Evolutionary conservation across 257 asterid species (phyloP).

Genomic region (Anisodus acutangulus): DNA sequence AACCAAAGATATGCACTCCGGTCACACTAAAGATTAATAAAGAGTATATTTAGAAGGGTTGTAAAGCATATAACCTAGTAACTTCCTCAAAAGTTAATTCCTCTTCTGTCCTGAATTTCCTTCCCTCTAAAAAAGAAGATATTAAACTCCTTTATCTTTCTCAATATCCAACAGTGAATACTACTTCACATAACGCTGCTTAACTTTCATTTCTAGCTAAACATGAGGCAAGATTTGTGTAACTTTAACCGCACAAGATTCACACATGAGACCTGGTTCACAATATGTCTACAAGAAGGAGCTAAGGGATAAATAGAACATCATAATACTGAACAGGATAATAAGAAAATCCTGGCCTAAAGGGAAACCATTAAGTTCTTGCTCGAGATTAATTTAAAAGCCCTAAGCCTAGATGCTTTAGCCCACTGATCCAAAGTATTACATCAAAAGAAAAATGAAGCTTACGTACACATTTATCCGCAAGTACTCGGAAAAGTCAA

Average conservation of each 20-base stretch:
- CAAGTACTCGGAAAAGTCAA: slow-evolving; percentile 78
- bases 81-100: neutral
- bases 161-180: neutral
- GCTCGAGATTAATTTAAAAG: neutral
- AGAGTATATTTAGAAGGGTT: neutral
- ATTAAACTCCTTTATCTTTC: slow-evolving; percentile 3
- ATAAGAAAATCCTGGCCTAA: neutral
- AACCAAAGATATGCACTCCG: slow-evolving; percentile 2
- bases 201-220: neutral
- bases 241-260: neutral
- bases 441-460: neutral
- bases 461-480: slow-evolving; percentile 73
- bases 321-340: neutral
- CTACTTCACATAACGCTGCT: neutral
- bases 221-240: neutral
- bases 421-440: neutral
- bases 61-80: neutral
- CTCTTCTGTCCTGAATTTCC: slow-evolving; percentile 9
- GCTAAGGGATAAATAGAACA: neutral
- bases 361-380: neutral
- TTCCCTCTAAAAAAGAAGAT: neutral
- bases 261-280: neutral
- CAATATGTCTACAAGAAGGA: neutral
- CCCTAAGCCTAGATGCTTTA: too few relatives aligned
- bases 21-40: slow-evolving; percentile 12